Base-by-base conservation (phyloP, 805 yeast genomes). In the Candida endomychidarum region DNA sequence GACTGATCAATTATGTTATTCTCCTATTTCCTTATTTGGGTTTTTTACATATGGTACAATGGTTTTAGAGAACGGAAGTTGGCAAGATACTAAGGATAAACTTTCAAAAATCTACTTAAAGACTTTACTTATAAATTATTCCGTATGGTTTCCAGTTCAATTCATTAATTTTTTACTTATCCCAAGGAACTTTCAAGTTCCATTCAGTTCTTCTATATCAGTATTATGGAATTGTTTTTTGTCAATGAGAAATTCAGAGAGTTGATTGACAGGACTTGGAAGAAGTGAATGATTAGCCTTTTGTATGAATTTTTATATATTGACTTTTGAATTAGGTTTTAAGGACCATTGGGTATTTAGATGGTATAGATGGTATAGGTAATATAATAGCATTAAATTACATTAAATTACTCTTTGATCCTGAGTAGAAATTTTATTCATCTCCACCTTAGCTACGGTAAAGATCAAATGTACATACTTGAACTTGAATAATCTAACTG, bases 151-250 rank as follows among this genome's bases (percentile, higher is more conserved):
- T 38, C 77, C 86, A 8, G 89, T 84, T 15, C 95, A 86, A 52
- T 80, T 86, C 47, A 66, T 85, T 47, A 86, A 86, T 52, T 86
- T 86, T 50, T 67, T 82, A 40, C 54, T 83, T 2, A 75, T 86
- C 61, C 91, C 91, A 1, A 70, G 78, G 43, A 72, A 72, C 44
- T 76, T 80, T 50, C 98, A 91, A 61, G 95, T 91, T 4, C 96
- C 97, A 0, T 91, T 93, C 58, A 82, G 95, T 40, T 83, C 93
- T 7, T 86, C 64, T 14, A 70, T 93, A 5, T 91, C 96, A 20
- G 95, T 91, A 14, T 65, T 91, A 25, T 91, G 99, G 98, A 91
- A 93, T 57, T 89, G 96, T 39, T 90, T 85, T 65, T 66, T 91
- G 36, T 88, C 96, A 0, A 79, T 86, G 75, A 72, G 86, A 53